These are phyloP conservation scores for Alternaria infectoria DNA, from an alignment of 2,329 filamentous ascomycete species.

Conservation along the genomic window DNA sequence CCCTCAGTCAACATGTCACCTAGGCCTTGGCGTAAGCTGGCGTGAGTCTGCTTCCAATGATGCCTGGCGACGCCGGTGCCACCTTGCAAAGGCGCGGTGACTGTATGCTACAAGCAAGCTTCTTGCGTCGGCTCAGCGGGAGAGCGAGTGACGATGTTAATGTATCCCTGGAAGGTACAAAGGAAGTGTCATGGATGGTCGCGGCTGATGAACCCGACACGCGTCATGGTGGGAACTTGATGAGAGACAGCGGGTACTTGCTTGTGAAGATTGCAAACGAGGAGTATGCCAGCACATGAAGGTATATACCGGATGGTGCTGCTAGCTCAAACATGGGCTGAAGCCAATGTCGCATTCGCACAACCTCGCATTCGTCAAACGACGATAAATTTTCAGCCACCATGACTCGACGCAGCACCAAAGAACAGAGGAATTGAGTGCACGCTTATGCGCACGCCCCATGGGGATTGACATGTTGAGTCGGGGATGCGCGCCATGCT, in stretches of 20 bases:
- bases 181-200: not conserved
- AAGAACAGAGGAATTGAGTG: not conserved
- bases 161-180: not conserved
- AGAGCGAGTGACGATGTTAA: not conserved
- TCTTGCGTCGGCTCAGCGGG: not conserved
- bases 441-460: conserved; percentile 6
- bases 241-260: not conserved
- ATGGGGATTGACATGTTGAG: conserved; percentile 9
- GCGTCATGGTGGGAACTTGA: not conserved
- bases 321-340: not conserved
- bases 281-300: not conserved
- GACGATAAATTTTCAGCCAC: not conserved
- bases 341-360: not conserved
- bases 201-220: not conserved
- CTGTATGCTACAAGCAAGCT: not conserved
- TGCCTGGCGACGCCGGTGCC: not conserved
- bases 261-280: not conserved
- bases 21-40: not conserved
- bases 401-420: not conserved
- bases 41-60: not conserved
- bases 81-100: not conserved
- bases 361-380: not conserved
- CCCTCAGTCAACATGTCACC: not conserved
- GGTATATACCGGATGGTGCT: not conserved
- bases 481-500: conserved; percentile 3